phyloP scores from a whole-genome alignment of 1,139 yeast species.

The Martiniozyma asiatica region DNA sequence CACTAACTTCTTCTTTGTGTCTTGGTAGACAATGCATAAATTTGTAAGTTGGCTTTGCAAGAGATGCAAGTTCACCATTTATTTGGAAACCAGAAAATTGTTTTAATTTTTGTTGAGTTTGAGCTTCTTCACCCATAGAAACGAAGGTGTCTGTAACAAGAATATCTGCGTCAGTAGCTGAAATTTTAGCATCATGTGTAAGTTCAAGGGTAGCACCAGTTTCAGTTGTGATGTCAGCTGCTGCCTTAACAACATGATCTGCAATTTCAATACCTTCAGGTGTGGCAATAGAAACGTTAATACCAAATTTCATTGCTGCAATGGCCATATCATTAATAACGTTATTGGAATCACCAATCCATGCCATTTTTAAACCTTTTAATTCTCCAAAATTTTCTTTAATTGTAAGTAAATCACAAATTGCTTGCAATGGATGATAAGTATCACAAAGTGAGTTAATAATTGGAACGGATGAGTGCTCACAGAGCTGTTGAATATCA shows the following conservation, averaged over 20 bases:
- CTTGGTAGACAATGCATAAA: slow-evolving; percentile 98
- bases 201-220: slow-evolving; percentile 44
- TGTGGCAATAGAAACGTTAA: slow-evolving; percentile 71
- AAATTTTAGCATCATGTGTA: slow-evolving; percentile 62
- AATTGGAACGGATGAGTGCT: slow-evolving; percentile 76
- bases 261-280: slow-evolving; percentile 65
- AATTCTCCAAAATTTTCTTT: slow-evolving; percentile 57
- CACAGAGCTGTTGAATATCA: slow-evolving; percentile 67
- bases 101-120: slow-evolving; percentile 55
- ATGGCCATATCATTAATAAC: slow-evolving; percentile 90
- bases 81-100: slow-evolving; percentile 85
- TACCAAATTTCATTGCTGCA: slow-evolving; percentile 79
- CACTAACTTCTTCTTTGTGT: slow-evolving; percentile 86
- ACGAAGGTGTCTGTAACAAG: slow-evolving; percentile 97
- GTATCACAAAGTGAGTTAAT: slow-evolving; percentile 88
- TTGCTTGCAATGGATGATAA: slow-evolving; percentile 92
- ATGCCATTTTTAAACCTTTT: slow-evolving; percentile 65
- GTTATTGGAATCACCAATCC: slow-evolving; percentile 96
- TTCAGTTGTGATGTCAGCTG: slow-evolving; percentile 39
- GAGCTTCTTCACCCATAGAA: slow-evolving; percentile 93
- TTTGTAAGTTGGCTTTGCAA: slow-evolving; percentile 50
- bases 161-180: slow-evolving; percentile 64
- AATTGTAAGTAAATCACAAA: slow-evolving; percentile 79
- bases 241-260: slow-evolving; percentile 40
- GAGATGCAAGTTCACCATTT: slow-evolving; percentile 48